Base-by-base conservation (phyloP, 2,329 filamentous ascomycete species). In the Cadophora gregata region DNA sequence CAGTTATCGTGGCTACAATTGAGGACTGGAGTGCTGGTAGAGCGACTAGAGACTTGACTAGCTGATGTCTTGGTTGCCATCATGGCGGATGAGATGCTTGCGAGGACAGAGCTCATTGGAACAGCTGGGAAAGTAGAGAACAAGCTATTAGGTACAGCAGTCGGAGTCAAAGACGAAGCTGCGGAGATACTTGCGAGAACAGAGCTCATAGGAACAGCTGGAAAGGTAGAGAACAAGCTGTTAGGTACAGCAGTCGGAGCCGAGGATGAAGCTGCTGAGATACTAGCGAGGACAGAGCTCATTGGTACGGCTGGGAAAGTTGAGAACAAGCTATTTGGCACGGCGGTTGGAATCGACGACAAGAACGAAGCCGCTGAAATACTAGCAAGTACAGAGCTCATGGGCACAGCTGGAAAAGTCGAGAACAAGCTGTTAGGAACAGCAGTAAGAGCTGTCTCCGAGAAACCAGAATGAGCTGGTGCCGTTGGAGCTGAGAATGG, bases 1-100 rank as follows among this genome's bases (percentile, higher is more conserved):
- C 58, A 60, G 27, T 50, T 62, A 19, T 51, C 59, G 19, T 62
- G 59, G 10, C 2, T 19, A 10, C 59, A 62, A 10, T 10, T 51
- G 3, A 14, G 9, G 1, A 38, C 14, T 9, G 25, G 36, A 16
- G 42, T 62, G 19, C 31, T 38, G 3, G 53, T 16, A 24, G 53
- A 21, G 10, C 10, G 7, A n/a, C 31, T 16, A 3, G 21, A 10
- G 7, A 25, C 9, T n/a, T 55, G 33, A 4, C 48, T 25, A 16
- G 16, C n/a, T 0, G 31, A 27, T 21, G 24, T n/a, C 45, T 50
- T 21, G 27, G 51, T 12, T 19, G 50, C 14, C 10, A 19, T 14
- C 24, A 29, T 29, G 31, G 53, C 19, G 9, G 7, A 24, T 25
- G 53, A 36, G 31, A 56, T 10, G n/a, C 53, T 56, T 36, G 51